These are phyloP conservation scores for Microsporum canis DNA, from an alignment of 2,329 filamentous ascomycete genomes.

Conservation along the genomic window DNA sequence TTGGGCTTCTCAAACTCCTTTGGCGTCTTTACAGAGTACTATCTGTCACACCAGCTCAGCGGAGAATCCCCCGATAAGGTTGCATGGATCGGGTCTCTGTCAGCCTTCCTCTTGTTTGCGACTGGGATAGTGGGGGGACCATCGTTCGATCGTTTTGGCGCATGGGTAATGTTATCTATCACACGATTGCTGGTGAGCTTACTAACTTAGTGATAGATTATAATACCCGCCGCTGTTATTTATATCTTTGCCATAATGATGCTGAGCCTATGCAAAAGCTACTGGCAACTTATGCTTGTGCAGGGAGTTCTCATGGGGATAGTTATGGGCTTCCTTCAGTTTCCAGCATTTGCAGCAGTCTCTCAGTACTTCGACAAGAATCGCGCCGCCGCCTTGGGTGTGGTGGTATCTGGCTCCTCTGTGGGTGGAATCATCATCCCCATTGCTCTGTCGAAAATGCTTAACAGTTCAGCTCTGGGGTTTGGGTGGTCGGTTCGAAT, in stretches of 20 bases:
- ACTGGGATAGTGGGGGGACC: constrained; percentile 28
- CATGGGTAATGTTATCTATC: constrained; percentile 21
- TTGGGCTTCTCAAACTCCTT: constrained; percentile 38
- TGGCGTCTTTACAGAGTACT: constrained; percentile 38
- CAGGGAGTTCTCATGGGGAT: constrained; percentile 27
- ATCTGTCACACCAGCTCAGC: constrained; percentile 28
- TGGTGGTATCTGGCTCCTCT: constrained; percentile 38
- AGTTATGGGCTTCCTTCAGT: constrained; percentile 29
- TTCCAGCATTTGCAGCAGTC: constrained; percentile 38
- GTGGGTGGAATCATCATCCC: constrained; percentile 46
- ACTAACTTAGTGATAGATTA: constrained; percentile 16
- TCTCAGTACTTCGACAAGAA: constrained; percentile 41
- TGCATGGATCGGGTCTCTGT: constrained; percentile 36
- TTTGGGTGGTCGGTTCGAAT: constrained; percentile 45
- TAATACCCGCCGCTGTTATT: constrained; percentile 10
- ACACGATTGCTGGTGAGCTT: neutral
- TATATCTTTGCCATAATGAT: constrained; percentile 23
- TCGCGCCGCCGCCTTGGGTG: constrained; percentile 38
- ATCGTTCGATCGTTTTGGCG: constrained; percentile 35
- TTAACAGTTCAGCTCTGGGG: constrained; percentile 23
- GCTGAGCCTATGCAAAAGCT: constrained; percentile 34
- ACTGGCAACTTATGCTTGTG: constrained; percentile 44
- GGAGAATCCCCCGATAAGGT: constrained; percentile 25
- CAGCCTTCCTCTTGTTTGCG: constrained; percentile 28
- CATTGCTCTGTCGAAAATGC: constrained; percentile 36